phyloP scores from a whole-genome alignment of 2,329 filamentous ascomycete species.

The Neofusicoccum laricinum region DNA sequence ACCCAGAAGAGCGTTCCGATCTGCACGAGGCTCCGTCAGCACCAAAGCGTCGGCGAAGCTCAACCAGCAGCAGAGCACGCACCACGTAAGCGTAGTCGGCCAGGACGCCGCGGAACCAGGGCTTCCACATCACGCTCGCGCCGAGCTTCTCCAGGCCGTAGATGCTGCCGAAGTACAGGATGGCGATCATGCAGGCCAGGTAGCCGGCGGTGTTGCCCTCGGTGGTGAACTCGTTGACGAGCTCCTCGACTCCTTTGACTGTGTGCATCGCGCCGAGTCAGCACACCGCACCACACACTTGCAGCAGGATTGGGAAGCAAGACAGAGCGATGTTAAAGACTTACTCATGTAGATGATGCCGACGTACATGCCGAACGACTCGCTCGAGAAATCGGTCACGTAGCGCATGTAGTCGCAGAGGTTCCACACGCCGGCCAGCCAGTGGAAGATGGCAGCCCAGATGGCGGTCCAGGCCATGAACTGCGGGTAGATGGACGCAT shows the following conservation, averaged over 20 bases:
- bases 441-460: conserved; percentile 58
- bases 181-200: conserved; percentile 49
- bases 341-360: conserved; percentile 55
- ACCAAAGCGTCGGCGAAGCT: neutral
- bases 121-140: conserved; percentile 43
- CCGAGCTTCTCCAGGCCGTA: conserved; percentile 51
- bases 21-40: conserved; percentile 19
- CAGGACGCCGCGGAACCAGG: conserved; percentile 45
- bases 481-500: conserved; percentile 50
- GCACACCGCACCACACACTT: neutral
- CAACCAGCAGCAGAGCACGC: conserved; percentile 17
- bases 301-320: neutral
- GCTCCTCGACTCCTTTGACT: conserved; percentile 58
- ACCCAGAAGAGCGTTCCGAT: conserved; percentile 55
- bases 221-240: conserved; percentile 49
- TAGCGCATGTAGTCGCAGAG: conserved; percentile 58
- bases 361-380: conserved; percentile 55
- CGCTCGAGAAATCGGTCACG: conserved; percentile 56
- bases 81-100: conserved; percentile 54
- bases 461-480: conserved; percentile 58
- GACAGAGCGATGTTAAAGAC: conserved; percentile 13
- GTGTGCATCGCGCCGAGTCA: neutral
- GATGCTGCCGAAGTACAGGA: conserved; percentile 52
- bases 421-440: conserved; percentile 53
- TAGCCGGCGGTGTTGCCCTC: conserved; percentile 45